These are phyloP conservation scores for Lanmaoa pseudosensibilis DNA, from an alignment of 768 basidiomycete species.

Conservation along the genomic window DNA sequence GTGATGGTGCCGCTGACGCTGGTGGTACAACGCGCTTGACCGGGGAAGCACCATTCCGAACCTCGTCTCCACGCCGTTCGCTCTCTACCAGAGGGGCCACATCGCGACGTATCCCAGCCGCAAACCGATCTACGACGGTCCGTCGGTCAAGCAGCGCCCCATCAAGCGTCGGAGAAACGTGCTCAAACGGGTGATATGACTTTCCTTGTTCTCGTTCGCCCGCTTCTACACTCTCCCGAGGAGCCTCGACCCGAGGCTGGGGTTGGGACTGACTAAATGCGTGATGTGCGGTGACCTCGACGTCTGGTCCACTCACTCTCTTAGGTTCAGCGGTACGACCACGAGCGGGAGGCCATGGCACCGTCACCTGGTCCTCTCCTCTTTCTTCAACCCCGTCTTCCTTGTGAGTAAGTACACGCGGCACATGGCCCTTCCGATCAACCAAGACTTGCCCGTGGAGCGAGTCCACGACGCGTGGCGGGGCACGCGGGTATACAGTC, in stretches of 20 bases:
- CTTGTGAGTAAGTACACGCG: background rate
- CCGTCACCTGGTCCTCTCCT: background rate
- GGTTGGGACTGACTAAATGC: slow-evolving; percentile 15
- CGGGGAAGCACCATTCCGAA: background rate
- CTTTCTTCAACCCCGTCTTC: background rate
- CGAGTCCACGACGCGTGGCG: slow-evolving; percentile 23
- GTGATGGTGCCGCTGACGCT: background rate
- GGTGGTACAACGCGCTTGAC: slow-evolving; percentile 1
- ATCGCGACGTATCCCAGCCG: background rate
- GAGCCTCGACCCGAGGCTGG: background rate
- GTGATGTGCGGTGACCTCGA: slow-evolving; percentile 5
- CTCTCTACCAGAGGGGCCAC: background rate
- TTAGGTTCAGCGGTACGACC: background rate
- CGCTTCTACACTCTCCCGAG: background rate
- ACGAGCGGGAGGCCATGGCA: slow-evolving; percentile 19
- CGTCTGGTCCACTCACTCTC: background rate
- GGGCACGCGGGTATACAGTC: slow-evolving; percentile 10
- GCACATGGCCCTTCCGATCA: slow-evolving; percentile 17
- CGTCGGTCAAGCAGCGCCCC: background rate
- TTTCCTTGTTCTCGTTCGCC: background rate
- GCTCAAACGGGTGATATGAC: too few relatives aligned
- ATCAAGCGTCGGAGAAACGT: background rate
- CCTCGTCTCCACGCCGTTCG: background rate
- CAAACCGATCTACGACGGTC: background rate
- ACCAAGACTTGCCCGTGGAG: slow-evolving; percentile 22